These are phyloP conservation scores for Cyclotella distinguenda DNA, from an alignment of 108 stramenopile species.

Conservation along the genomic window DNA sequence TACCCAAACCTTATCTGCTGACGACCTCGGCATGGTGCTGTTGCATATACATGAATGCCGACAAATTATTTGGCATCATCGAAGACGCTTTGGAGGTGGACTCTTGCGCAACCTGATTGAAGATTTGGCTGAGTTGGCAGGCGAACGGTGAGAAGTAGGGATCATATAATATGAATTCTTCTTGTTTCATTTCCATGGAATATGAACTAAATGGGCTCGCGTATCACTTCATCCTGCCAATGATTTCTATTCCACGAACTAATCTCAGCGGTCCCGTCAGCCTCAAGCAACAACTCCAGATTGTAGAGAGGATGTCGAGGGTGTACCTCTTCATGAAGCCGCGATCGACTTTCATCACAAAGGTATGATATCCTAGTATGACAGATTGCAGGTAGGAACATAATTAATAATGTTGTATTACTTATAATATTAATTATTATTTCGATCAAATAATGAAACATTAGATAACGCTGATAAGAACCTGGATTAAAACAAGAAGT, in stretches of 20 bases:
- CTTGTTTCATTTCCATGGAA: not conserved
- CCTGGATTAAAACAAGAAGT: too few relatives aligned
- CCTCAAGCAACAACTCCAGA: conserved; percentile 78
- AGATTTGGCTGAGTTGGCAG: conserved; percentile 87
- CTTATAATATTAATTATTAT: too few relatives aligned
- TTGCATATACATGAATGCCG: conserved; percentile 84
- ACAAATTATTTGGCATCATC: conserved; percentile 75
- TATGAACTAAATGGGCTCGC: not conserved
- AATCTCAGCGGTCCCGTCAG: conserved; percentile 68
- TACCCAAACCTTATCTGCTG: conserved; percentile 46
- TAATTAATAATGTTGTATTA: too few relatives aligned
- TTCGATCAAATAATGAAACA: too few relatives aligned
- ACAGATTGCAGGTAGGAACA: too few relatives aligned
- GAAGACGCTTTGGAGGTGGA: conserved; percentile 57
- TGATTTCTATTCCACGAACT: not conserved
- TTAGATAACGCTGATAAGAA: too few relatives aligned
- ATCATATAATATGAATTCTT: not conserved
- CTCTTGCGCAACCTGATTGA: conserved; percentile 72
- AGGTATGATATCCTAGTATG: too few relatives aligned
- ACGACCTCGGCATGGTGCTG: conserved; percentile 90
- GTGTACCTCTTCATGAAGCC: conserved; percentile 84
- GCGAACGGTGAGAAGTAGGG: conserved; percentile 46
- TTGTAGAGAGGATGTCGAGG: conserved; percentile 78
- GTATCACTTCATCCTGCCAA: not conserved
- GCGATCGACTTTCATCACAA: conserved; percentile 2